phyloP scores from a whole-genome alignment of 2,329 filamentous ascomycete species.

The Penicillium hordei region DNA sequence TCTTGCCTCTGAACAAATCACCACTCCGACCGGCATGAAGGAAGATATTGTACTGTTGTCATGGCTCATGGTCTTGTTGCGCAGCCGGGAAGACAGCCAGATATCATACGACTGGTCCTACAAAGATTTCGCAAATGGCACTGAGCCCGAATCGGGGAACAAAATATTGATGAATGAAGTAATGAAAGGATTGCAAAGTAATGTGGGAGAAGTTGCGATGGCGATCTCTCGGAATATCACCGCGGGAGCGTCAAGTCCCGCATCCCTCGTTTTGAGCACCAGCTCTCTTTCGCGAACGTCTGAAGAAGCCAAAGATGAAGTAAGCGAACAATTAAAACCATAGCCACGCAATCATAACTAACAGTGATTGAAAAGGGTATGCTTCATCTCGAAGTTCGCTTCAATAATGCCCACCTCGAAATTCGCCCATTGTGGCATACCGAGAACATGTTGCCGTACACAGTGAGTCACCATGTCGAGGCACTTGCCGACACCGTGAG shows the following conservation, averaged over 20 bases:
- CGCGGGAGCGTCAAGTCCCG: background rate
- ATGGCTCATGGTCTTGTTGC: conserved; percentile 49
- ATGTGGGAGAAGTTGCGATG: conserved; percentile 27
- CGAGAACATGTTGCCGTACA: conserved; percentile 45
- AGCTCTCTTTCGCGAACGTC: conserved; percentile 19
- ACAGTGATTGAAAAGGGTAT: conserved; percentile 24
- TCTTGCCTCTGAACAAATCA: conserved; percentile 27
- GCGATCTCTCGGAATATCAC: conserved; percentile 31
- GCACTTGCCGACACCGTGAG: conserved; percentile 45
- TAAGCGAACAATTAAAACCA: conserved; percentile 7
- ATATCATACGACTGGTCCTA: conserved; percentile 45
- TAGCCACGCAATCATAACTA: background rate
- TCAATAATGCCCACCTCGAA: conserved; percentile 31
- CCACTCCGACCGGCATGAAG: conserved; percentile 37
- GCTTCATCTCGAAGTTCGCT: conserved; percentile 36
- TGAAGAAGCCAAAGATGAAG: conserved; percentile 24
- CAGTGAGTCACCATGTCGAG: conserved; percentile 45
- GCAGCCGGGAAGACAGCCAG: conserved; percentile 43
- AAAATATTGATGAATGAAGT: conserved; percentile 36
- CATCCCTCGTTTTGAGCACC: conserved; percentile 28
- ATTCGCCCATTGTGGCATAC: conserved; percentile 47
- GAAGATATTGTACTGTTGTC: conserved; percentile 46
- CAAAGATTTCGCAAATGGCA: conserved; percentile 13
- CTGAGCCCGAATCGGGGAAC: conserved; percentile 15
- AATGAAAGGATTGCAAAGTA: conserved; percentile 34